Percentiles rank a stretch among this genome's conserved stretches.
These are phyloP conservation scores for Calonectria pseudoturangicola DNA, from an alignment of 2,329 filamentous ascomycete species.

Conservation along the genomic window DNA sequence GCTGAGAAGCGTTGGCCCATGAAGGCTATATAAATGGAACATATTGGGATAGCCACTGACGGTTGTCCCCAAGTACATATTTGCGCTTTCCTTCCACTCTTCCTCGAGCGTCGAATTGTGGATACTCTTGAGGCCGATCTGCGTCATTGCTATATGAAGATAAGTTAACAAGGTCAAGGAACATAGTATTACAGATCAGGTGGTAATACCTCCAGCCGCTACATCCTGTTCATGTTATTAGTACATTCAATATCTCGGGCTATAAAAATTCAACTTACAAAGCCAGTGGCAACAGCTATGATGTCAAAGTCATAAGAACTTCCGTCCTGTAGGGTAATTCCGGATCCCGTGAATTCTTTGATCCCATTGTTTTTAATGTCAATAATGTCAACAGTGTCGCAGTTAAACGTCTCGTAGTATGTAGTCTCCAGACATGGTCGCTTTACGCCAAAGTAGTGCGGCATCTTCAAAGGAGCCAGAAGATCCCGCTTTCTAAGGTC, in stretches of 20 bases:
- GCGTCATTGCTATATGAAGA: conserved; percentile 61
- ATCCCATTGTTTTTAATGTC: conserved; percentile 65
- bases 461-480: conserved; percentile 70
- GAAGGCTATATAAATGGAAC: conserved; percentile 73
- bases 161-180: conserved; percentile 13
- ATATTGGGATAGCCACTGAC: conserved; percentile 69
- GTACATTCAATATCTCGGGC: background rate
- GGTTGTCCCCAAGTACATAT: conserved; percentile 67
- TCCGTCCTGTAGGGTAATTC: conserved; percentile 63
- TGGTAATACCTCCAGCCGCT: conserved; percentile 58
- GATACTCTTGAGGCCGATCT: conserved; percentile 66
- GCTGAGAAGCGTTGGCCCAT: conserved; percentile 73
- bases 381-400: conserved; percentile 64
- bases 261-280: conserved; percentile 57
- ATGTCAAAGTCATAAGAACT: conserved; percentile 65
- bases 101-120: conserved; percentile 61
- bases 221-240: conserved; percentile 53
- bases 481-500: conserved; percentile 70
- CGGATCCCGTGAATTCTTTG: conserved; percentile 63
- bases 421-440: conserved; percentile 65
- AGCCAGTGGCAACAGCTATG: conserved; percentile 68
- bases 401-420: conserved; percentile 70
- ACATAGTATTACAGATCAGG: background rate
- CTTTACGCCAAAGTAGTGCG: conserved; percentile 73
- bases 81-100: conserved; percentile 64